phyloP scores from a whole-genome alignment of 495 filamentous ascomycete species.

The Penicillium coprophilum region DNA sequence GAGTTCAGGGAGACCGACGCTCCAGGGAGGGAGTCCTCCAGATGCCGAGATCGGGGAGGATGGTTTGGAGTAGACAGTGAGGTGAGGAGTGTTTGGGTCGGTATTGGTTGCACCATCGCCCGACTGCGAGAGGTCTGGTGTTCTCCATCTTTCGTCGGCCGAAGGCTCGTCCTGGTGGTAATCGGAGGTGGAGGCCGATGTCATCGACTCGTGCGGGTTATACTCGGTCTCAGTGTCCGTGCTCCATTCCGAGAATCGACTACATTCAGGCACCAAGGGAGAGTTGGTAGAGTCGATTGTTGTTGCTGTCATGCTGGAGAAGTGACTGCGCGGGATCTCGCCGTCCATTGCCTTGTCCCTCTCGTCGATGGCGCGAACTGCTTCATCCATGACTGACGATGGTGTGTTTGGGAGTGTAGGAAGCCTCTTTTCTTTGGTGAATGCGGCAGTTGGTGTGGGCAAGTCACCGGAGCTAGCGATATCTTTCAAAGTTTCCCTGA shows the following conservation, averaged over 20 bases:
- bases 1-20: conserved; percentile 32
- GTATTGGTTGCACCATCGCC: conserved; percentile 27
- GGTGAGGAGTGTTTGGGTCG: conserved; percentile 43
- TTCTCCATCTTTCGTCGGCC: conserved; percentile 24
- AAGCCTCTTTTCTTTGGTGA: conserved; percentile 42
- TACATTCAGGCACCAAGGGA: conserved; percentile 32
- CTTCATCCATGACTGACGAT: conserved; percentile 51
- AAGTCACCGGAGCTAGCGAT: conserved; percentile 19
- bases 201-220: conserved; percentile 42
- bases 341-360: conserved; percentile 36
- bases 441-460: conserved; percentile 33
- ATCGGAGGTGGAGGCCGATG: conserved; percentile 36
- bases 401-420: conserved; percentile 49
- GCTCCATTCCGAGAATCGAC: conserved; percentile 52
- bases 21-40: conserved; percentile 33
- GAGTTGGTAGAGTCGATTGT: conserved; percentile 36
- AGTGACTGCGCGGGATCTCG: conserved; percentile 40
- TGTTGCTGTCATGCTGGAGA: conserved; percentile 44
- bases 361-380: conserved; percentile 42
- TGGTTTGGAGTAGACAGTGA: conserved; percentile 37
- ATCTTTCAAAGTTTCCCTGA: conserved; percentile 11
- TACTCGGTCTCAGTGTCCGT: conserved; percentile 38
- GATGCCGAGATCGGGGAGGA: conserved; percentile 37
- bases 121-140: conserved; percentile 29
- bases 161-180: conserved; percentile 23